Conservation (phyloP, 768 basidiomycete genomes). For the Botryobasidium botryosum region DNA sequence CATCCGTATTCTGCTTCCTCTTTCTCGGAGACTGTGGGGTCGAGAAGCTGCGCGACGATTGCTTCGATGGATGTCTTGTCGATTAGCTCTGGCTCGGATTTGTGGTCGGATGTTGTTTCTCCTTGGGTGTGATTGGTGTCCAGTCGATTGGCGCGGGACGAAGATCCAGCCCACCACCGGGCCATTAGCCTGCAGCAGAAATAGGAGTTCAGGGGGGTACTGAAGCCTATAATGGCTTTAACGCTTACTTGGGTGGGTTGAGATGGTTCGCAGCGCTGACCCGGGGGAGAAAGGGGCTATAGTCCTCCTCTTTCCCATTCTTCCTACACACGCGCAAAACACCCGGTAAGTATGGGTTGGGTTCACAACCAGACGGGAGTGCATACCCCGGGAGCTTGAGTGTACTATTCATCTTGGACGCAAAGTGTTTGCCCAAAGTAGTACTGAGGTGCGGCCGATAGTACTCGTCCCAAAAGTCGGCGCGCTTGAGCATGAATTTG, state of each 20-base stretch:
- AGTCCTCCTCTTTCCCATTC: constrained; percentile 44
- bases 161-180: constrained; percentile 55
- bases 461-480: constrained; percentile 77
- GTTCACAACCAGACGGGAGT: background rate
- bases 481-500: constrained; percentile 25
- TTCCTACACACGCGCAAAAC: constrained; percentile 30
- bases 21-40: constrained; percentile 43
- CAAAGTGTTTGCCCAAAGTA: constrained; percentile 73
- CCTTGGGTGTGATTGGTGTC: constrained; percentile 22
- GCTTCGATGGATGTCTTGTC: constrained; percentile 33
- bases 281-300: constrained; percentile 61
- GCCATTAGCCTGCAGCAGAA: constrained; percentile 44
- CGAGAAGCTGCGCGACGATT: constrained; percentile 38
- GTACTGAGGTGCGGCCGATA: constrained; percentile 77
- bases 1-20: constrained; percentile 61
- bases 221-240: background rate
- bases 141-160: constrained; percentile 27
- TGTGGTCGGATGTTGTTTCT: constrained; percentile 20
- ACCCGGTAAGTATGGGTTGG: background rate
- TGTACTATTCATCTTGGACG: constrained; percentile 84
- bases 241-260: no score
- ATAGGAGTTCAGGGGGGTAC: background rate
- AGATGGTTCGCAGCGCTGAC: constrained; percentile 20
- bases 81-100: constrained; percentile 15
- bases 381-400: constrained; percentile 64